A percentile compares a stretch with the other conserved stretches of the same genome.
Conservation (phyloP, 108 stramenopile species). For the Nannochloropsis oceanica region DNA sequence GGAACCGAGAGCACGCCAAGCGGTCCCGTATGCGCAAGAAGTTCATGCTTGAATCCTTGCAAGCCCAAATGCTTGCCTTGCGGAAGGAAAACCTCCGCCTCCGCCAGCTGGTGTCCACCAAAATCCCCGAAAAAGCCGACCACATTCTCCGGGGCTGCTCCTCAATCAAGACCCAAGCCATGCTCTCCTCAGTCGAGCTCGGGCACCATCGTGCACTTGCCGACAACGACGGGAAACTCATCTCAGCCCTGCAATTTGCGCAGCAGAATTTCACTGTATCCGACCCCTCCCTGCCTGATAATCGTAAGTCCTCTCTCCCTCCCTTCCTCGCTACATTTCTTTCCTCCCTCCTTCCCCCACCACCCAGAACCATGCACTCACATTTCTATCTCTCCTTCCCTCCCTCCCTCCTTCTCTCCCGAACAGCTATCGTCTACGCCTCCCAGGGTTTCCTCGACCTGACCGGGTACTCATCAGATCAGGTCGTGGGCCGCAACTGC, state of each 20-base stretch:
- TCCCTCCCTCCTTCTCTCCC: neutral
- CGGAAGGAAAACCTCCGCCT: slow-evolving; percentile 63
- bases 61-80: slow-evolving; percentile 66
- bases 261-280: slow-evolving; percentile 41
- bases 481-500: slow-evolving; percentile 88
- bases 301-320: slow-evolving; percentile 34
- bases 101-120: slow-evolving; percentile 2
- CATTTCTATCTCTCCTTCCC: neutral
- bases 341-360: neutral
- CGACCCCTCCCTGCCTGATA: slow-evolving; percentile 92
- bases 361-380: neutral
- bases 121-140: slow-evolving; percentile 19
- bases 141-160: slow-evolving; percentile 13
- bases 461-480: slow-evolving; percentile 43
- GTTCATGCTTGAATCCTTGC: slow-evolving; percentile 80
- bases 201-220: neutral
- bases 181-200: neutral
- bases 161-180: slow-evolving; percentile 1
- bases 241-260: neutral
- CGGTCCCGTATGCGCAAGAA: slow-evolving; percentile 85
- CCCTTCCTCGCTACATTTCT: neutral
- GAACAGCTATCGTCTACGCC: slow-evolving; percentile 33
- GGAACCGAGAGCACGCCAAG: slow-evolving; percentile 94
- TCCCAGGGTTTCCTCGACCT: slow-evolving; percentile 36
- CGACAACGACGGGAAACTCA: neutral